Evolutionary conservation across 768 basidiomycete species (phyloP).

Genomic region (Lactifluus subvellereus): DNA sequence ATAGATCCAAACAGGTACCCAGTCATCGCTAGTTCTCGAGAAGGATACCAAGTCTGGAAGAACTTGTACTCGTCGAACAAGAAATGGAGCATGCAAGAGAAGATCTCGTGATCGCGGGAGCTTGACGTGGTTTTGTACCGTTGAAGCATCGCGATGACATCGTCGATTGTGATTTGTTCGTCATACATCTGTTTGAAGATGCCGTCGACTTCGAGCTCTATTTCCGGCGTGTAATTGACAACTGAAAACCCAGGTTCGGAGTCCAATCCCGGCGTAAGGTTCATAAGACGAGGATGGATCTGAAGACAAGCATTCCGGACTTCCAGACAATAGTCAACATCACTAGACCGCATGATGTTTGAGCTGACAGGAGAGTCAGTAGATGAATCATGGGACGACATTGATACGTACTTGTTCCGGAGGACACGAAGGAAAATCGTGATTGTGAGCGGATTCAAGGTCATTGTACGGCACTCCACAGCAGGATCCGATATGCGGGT

Average conservation of each 20-base stretch:
- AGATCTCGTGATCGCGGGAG: constrained; percentile 87
- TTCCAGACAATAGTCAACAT: constrained; percentile 83
- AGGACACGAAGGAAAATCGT: constrained; percentile 89
- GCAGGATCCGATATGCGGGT: constrained; percentile 71
- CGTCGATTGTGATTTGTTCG: constrained; percentile 89
- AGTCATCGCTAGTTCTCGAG: constrained; percentile 92
- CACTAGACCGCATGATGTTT: constrained; percentile 64
- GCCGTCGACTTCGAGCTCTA: constrained; percentile 87
- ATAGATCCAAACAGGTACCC: constrained; percentile 94
- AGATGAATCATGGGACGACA: neutral
- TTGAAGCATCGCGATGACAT: constrained; percentile 85
- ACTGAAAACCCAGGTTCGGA: constrained; percentile 89
- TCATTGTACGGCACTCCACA: constrained; percentile 75
- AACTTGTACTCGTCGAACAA: constrained; percentile 99
- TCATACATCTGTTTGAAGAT: constrained; percentile 99
- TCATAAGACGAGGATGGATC: constrained; percentile 95
- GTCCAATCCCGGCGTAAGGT: constrained; percentile 78
- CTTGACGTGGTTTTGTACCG: constrained; percentile 78
- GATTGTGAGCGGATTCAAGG: constrained; percentile 81
- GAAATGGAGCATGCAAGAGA: constrained; percentile 99
- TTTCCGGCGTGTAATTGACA: constrained; percentile 79
- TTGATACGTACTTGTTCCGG: constrained; percentile 62
- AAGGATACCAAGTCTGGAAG: constrained; percentile 93
- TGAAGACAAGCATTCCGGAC: constrained; percentile 90
- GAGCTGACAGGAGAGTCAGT: constrained; percentile 43